phyloP scores from a whole-genome alignment of 352 stramenopile genomes.

The Pythium guiyangense region DNA sequence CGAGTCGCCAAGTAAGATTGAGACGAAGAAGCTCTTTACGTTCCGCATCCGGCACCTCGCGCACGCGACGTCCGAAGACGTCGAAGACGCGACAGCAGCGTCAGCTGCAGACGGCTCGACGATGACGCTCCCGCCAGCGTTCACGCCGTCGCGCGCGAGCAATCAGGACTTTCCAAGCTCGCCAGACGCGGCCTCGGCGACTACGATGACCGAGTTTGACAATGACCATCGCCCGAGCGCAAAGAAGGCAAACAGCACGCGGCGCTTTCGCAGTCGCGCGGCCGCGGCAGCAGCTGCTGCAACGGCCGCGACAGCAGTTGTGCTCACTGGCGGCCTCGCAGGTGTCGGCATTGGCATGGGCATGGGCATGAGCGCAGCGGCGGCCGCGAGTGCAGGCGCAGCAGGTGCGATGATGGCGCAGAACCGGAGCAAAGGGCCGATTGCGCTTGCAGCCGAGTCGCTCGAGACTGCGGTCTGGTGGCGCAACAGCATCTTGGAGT shows the following conservation, averaged over 20 bases:
- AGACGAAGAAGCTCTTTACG: slow-evolving; percentile 84
- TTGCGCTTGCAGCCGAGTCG: slow-evolving; percentile 76
- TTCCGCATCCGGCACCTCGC: slow-evolving; percentile 73
- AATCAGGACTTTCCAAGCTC: slow-evolving; percentile 20
- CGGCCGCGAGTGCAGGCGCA: slow-evolving; percentile 65
- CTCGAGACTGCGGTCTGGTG: slow-evolving; percentile 82
- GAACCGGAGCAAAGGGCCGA: slow-evolving; percentile 61
- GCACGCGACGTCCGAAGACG: slow-evolving; percentile 26
- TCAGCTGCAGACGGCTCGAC: slow-evolving; percentile 24
- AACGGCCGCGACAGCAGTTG: slow-evolving; percentile 70
- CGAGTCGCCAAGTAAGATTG: slow-evolving; percentile 83
- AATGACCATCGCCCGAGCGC: slow-evolving; percentile 29
- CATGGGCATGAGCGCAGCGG: slow-evolving; percentile 77
- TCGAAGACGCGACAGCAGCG: slow-evolving; percentile 13
- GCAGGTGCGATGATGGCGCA: slow-evolving; percentile 70
- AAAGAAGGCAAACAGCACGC: slow-evolving; percentile 46
- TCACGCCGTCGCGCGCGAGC: slow-evolving; percentile 15
- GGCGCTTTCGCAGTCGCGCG: slow-evolving; percentile 59
- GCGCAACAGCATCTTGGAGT: slow-evolving; percentile 83
- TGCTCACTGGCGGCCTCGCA: slow-evolving; percentile 71
- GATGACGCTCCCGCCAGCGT: slow-evolving; percentile 16
- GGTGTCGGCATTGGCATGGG: slow-evolving; percentile 76
- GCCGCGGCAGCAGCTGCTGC: slow-evolving; percentile 63
- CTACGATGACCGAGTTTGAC: slow-evolving; percentile 22
- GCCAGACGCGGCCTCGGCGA: slow-evolving; percentile 15